Conservation (phyloP, 2,329 filamentous ascomycete species). For the Epichloe gansuensis region DNA sequence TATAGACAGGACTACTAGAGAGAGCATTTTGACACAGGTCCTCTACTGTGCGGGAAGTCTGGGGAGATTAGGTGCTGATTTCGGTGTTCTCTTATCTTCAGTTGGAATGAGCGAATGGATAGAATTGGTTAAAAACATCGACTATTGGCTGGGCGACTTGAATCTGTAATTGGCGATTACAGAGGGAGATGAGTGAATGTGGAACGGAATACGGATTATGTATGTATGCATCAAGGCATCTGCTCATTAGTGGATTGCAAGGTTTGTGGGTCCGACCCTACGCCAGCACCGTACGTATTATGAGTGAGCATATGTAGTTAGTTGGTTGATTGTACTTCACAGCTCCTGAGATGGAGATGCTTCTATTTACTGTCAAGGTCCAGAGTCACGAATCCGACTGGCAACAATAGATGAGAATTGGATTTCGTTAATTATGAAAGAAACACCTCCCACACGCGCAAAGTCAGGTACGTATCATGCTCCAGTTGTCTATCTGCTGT, state of each 20-base stretch:
- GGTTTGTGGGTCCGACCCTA: no score
- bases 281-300: no score
- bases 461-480: slow-evolving; percentile 7
- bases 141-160: slow-evolving; percentile 66
- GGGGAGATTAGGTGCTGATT: slow-evolving; percentile 82
- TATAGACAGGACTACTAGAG: slow-evolving; percentile 64
- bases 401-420: no score
- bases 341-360: no score
- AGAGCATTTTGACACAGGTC: slow-evolving; percentile 84
- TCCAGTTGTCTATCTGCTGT: background rate
- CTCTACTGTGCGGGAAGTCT: slow-evolving; percentile 88
- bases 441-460: slow-evolving; percentile 6
- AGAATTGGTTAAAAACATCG: slow-evolving; percentile 78
- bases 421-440: slow-evolving; percentile 2
- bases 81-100: slow-evolving; percentile 69
- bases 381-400: no score
- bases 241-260: background rate
- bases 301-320: no score
- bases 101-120: slow-evolving; percentile 62
- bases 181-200: slow-evolving; percentile 8
- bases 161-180: slow-evolving; percentile 51
- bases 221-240: background rate
- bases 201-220: background rate
- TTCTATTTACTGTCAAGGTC: no score
- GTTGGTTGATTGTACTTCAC: no score